A percentile compares a stretch with the other conserved stretches of the same genome.
phyloP scores from a whole-genome alignment of 2,329 filamentous ascomycete genomes.

The Knoxdaviesia capensis region DNA sequence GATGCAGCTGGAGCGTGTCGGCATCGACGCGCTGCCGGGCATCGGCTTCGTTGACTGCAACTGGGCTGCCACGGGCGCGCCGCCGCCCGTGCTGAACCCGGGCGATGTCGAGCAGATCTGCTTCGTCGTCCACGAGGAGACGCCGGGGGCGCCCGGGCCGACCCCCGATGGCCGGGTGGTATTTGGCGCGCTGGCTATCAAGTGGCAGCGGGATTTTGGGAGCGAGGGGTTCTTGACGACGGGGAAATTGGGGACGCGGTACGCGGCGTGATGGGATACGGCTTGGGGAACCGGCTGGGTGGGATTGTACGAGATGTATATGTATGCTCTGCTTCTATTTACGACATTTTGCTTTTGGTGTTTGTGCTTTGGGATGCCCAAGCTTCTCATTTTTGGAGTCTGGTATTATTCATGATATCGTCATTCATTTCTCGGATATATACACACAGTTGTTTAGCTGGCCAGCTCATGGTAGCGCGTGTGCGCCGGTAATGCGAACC shows the following conservation, averaged over 20 bases:
- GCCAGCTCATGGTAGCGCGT: slow-evolving; percentile 24
- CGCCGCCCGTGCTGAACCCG: slow-evolving; percentile 35
- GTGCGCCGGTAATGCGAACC: slow-evolving; percentile 39
- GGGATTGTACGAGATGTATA: not conserved
- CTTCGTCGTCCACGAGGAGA: slow-evolving; percentile 34
- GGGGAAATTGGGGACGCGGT: slow-evolving; percentile 48
- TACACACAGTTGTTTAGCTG: no score
- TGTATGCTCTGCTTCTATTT: no score
- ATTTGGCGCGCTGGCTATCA: slow-evolving; percentile 66
- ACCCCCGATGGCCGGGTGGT: slow-evolving; percentile 36
- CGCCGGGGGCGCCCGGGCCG: slow-evolving; percentile 14
- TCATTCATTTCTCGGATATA: slow-evolving; percentile 5
- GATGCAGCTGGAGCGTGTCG: slow-evolving; percentile 54
- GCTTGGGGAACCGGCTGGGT: not conserved
- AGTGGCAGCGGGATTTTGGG: slow-evolving; percentile 81
- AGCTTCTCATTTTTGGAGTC: not conserved
- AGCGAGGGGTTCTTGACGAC: slow-evolving; percentile 76
- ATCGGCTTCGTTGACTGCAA: slow-evolving; percentile 34
- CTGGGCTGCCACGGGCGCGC: slow-evolving; percentile 24
- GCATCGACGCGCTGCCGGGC: slow-evolving; percentile 30
- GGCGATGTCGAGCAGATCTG: slow-evolving; percentile 47
- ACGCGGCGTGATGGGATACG: no score
- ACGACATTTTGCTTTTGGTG: no score
- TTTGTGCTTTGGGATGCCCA: no score
- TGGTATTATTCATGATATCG: not conserved